Evolutionary conservation across 176 grass and related monocot species (phyloP).

Genomic region (Canna indica): DNA sequence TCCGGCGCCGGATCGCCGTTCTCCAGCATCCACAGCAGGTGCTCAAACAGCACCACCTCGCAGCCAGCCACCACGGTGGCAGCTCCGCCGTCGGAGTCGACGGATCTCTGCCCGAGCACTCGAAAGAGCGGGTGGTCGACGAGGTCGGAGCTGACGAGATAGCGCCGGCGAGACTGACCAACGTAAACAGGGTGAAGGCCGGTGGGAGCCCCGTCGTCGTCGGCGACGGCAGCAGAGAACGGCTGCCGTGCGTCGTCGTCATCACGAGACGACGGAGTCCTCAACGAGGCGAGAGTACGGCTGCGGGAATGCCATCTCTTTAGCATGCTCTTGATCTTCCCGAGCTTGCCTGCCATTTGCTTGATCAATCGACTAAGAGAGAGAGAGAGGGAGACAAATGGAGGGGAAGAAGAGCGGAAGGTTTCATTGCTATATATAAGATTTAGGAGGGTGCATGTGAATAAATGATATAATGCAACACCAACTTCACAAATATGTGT

Average conservation of each 20-base stretch:
- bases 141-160: background rate
- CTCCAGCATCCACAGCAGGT: slow-evolving; percentile 7
- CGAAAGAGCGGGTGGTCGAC: slow-evolving; percentile 5
- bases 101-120: background rate
- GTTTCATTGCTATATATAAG: too few relatives aligned
- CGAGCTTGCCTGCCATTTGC: background rate
- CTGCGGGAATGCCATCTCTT: slow-evolving; percentile 7
- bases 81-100: background rate
- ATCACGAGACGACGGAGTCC: background rate
- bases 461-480: too few relatives aligned
- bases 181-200: slow-evolving; percentile 2
- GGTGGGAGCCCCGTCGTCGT: background rate
- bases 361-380: too few relatives aligned
- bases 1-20: background rate
- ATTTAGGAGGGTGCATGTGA: too few relatives aligned
- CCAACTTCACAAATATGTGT: too few relatives aligned
- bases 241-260: background rate
- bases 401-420: too few relatives aligned
- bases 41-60: slow-evolving; percentile 13
- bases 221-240: background rate
- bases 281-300: background rate
- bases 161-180: background rate
- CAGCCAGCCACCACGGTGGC: background rate
- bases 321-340: background rate
- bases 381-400: too few relatives aligned